phyloP scores from a whole-genome alignment of 1,284 basidiomycete species.

The Fomes fomentarius region DNA sequence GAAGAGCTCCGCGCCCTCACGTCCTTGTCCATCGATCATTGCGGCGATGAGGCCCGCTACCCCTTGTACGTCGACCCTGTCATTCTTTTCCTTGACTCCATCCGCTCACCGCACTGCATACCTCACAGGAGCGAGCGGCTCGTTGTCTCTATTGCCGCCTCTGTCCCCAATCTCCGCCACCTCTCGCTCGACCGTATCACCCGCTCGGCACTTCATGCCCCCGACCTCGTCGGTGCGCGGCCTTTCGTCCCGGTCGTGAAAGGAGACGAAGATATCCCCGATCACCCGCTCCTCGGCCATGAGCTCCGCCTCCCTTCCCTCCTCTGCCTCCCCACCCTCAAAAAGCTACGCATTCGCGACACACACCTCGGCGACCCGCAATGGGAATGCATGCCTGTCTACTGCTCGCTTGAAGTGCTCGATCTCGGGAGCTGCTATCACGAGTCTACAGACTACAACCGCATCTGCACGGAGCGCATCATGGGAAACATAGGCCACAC shows the following conservation, averaged over 20 bases:
- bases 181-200: slow-evolving; percentile 66
- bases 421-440: slow-evolving; percentile 63
- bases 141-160: slow-evolving; percentile 68
- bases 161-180: slow-evolving; percentile 55
- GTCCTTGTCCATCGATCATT: slow-evolving; percentile 58
- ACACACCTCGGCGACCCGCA: slow-evolving; percentile 68
- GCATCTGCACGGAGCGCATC: slow-evolving; percentile 57
- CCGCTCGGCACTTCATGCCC: slow-evolving; percentile 63
- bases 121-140: slow-evolving; percentile 66
- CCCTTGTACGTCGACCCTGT: slow-evolving; percentile 59
- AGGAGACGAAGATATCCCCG: slow-evolving; percentile 62
- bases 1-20: slow-evolving; percentile 46
- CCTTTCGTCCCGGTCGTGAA: slow-evolving; percentile 60
- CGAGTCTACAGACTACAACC: slow-evolving; percentile 55
- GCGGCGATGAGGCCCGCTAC: slow-evolving; percentile 49
- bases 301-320: slow-evolving; percentile 67
- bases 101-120: slow-evolving; percentile 20
- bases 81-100: slow-evolving; percentile 17
- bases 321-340: slow-evolving; percentile 61
- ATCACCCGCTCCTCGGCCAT: slow-evolving; percentile 55
- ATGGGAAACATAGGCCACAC: slow-evolving; percentile 58
- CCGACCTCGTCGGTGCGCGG: slow-evolving; percentile 53
- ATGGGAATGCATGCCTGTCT: slow-evolving; percentile 52
- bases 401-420: slow-evolving; percentile 56
- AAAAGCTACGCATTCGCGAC: slow-evolving; percentile 64